Conservation (phyloP, 352 stramenopile species). For the Pythium monospermum region DNA sequence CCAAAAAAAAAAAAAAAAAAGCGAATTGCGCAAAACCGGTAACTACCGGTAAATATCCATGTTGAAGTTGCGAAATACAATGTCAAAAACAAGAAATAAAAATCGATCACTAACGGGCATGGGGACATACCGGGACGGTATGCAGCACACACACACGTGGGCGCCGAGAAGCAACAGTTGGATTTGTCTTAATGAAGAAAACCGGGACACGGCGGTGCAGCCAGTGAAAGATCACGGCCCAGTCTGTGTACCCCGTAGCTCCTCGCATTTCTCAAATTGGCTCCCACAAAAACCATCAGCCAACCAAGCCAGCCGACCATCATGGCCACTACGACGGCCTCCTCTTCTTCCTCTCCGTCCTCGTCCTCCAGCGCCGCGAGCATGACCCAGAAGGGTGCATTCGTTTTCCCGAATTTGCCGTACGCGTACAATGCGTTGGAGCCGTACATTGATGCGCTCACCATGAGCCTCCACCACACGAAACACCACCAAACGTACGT, state of each 20-base stretch:
- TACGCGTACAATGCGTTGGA: constrained; percentile 56
- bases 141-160: too few relatives aligned
- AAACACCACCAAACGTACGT: constrained; percentile 56
- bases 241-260: neutral
- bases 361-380: constrained; percentile 3
- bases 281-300: neutral
- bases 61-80: constrained; percentile 3
- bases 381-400: constrained; percentile 18
- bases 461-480: constrained; percentile 53
- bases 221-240: neutral
- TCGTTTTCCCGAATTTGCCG: constrained; percentile 36
- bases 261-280: neutral
- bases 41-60: constrained; percentile 1
- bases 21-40: constrained; percentile 7
- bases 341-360: too few relatives aligned
- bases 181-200: neutral
- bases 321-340: too few relatives aligned
- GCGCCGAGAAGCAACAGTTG: constrained; percentile 1
- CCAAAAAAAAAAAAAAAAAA: neutral
- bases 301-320: too few relatives aligned
- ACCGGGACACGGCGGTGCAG: neutral
- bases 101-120: neutral
- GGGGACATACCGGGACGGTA: too few relatives aligned
- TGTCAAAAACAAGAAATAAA: neutral
- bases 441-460: constrained; percentile 44